Conservation (phyloP, 148 eudicot species). For the Silene conica region DNA sequence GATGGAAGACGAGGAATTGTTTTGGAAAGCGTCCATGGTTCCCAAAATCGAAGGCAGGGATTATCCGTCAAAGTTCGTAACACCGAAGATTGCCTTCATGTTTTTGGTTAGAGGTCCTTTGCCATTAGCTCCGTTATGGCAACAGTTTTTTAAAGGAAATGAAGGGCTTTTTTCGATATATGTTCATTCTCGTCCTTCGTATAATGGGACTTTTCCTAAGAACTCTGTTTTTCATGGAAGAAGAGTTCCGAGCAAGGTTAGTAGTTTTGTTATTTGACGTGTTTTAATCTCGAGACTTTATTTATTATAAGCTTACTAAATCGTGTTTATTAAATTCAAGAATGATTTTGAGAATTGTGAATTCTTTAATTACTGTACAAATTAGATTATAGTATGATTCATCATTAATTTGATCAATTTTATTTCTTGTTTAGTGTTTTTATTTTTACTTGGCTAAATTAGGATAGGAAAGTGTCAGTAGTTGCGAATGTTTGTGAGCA, state of each 20-base stretch:
- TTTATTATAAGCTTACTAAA: no score
- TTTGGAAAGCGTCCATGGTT: conserved; percentile 53
- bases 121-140: conserved; percentile 72
- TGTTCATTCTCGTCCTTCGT: conserved; percentile 56
- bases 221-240: conserved; percentile 52
- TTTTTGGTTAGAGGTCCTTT: conserved; percentile 54
- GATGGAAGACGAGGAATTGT: conserved; percentile 46
- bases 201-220: conserved; percentile 27
- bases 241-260: conserved; percentile 66
- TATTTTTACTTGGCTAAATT: neutral
- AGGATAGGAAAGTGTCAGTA: neutral
- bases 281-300: no score
- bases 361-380: no score
- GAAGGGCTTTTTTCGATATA: conserved; percentile 52
- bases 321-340: no score
- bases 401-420: no score
- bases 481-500: neutral
- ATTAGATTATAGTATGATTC: no score
- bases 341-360: no score
- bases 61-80: conserved; percentile 17
- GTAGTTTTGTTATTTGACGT: neutral
- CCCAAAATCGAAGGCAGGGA: conserved; percentile 15
- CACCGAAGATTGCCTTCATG: conserved; percentile 69
- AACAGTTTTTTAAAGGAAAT: conserved; percentile 55
- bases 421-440: neutral